Base-by-base conservation (phyloP, 805 yeast species). In the Naumovozyma baii region DNA sequence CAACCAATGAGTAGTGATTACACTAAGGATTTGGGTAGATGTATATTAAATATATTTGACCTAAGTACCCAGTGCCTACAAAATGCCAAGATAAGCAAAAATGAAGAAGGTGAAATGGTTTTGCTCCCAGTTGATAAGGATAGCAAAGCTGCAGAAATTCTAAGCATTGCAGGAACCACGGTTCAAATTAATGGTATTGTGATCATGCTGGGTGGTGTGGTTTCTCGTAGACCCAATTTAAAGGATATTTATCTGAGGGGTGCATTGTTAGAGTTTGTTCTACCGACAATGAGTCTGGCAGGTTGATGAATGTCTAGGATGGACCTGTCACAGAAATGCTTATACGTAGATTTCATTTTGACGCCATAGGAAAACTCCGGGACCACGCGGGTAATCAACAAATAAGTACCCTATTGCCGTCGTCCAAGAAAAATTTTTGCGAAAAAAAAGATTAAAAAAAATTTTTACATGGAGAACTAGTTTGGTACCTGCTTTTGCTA, bases 211-310 rank as follows among this genome's bases (percentile, higher is more conserved):
- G 64, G 64, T 3, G 64, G 64, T 1, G 16, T 55, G 2, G 39
- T 49, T n/a, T 42, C 48, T 9, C 37, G 41, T 15, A 45, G 50
- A 14, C 28, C 38, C 1, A 34, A 40, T 13, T 13, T 44, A 4
- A 34, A 46, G 5, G 47, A 46, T 4, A 31, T 48, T 8, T 50
- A 51, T 31, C 30, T 59, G 25, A 51, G 64, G 29, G 61, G 64
- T 7, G 53, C 63, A 2, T 34, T 59, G 3, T 33, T 58, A 14
- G 48, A 55, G 28, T 50, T 52, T 31, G 48, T 52, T 7, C 39
- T 59, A 5, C 64, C 64, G 1, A 42, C 56, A n/a, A 44, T 52
- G 19, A 50, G 46, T 34, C 39, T 55, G 19, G 44, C 54, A 18
- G 44, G 48, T 35, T 53, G 35, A 47, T 14, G 20, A 33, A 12